A percentile compares a stretch with the other conserved stretches of the same genome.
Conservation (phyloP, 73 alveolate genomes). For the Symbiodinium natans region DNA sequence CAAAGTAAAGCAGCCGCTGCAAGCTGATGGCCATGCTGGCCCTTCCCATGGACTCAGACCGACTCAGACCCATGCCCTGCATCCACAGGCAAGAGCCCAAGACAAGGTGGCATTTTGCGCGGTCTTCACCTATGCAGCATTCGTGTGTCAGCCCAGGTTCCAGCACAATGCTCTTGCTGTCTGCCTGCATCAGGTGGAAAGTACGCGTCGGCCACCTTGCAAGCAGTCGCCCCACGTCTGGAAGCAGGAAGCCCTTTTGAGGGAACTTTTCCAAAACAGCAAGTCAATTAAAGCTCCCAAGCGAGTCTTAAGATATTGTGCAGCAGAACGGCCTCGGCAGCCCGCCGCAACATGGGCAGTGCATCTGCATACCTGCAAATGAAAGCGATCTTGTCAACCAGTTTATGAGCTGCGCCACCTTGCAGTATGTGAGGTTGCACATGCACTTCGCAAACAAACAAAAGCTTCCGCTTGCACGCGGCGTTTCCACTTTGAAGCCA, state of each 20-base stretch:
- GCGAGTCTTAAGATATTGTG: no score
- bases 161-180: neutral
- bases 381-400: no score
- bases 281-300: no score
- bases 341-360: conserved; percentile 64
- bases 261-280: neutral
- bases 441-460: no score
- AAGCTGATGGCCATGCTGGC: no score
- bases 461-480: no score
- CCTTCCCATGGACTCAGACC: neutral
- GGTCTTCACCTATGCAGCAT: conserved; percentile 41
- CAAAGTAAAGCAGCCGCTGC: neutral
- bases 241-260: neutral
- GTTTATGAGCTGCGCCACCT: no score
- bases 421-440: no score
- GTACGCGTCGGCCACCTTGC: conserved; percentile 87
- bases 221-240: neutral
- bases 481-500: no score
- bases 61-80: conserved; percentile 4
- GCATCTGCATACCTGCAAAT: conserved; percentile 49
- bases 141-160: neutral
- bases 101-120: conserved; percentile 34
- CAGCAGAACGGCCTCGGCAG: conserved; percentile 77
- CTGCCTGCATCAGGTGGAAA: conserved; percentile 90
- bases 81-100: conserved; percentile 85